A percentile compares a stretch with the other conserved stretches of the same genome.
Conservation (phyloP, 2,329 filamentous ascomycete species). For the Onygena corvina region DNA sequence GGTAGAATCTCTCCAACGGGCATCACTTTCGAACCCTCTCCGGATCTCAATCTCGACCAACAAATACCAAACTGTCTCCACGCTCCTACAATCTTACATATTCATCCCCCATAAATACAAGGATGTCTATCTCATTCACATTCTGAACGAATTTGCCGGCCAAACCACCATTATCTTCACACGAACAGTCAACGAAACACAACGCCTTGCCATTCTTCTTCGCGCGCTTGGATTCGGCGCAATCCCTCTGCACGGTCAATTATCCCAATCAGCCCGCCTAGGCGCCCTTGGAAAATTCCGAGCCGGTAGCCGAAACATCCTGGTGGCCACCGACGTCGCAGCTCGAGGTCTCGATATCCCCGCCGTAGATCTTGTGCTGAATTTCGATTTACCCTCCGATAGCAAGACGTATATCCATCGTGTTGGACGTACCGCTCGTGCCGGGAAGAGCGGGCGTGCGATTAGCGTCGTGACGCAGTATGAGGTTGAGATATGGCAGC, state of each 20-base stretch:
- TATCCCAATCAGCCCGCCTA: slow-evolving; percentile 75
- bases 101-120: slow-evolving; percentile 81
- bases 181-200: slow-evolving; percentile 80
- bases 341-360: slow-evolving; percentile 85
- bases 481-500: slow-evolving; percentile 65
- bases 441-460: slow-evolving; percentile 71
- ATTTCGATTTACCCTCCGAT: slow-evolving; percentile 71
- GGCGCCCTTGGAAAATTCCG: slow-evolving; percentile 87
- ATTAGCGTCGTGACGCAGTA: slow-evolving; percentile 78
- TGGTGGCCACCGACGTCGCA: slow-evolving; percentile 85
- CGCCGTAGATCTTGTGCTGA: slow-evolving; percentile 71
- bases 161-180: slow-evolving; percentile 83
- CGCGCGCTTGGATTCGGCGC: slow-evolving; percentile 76
- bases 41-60: slow-evolving; percentile 68
- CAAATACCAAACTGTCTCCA: slow-evolving; percentile 86
- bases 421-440: slow-evolving; percentile 74
- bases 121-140: slow-evolving; percentile 75
- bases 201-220: slow-evolving; percentile 71
- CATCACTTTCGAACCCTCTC: slow-evolving; percentile 72
- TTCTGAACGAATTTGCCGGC: slow-evolving; percentile 78
- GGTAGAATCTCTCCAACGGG: slow-evolving; percentile 82
- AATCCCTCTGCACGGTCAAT: slow-evolving; percentile 83
- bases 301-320: slow-evolving; percentile 63
- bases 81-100: slow-evolving; percentile 71
- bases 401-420: slow-evolving; percentile 85